Evolutionary conservation across 192 early-diverging fungal genomes (phyloP).

Genomic region (Mortierella alpina): DNA sequence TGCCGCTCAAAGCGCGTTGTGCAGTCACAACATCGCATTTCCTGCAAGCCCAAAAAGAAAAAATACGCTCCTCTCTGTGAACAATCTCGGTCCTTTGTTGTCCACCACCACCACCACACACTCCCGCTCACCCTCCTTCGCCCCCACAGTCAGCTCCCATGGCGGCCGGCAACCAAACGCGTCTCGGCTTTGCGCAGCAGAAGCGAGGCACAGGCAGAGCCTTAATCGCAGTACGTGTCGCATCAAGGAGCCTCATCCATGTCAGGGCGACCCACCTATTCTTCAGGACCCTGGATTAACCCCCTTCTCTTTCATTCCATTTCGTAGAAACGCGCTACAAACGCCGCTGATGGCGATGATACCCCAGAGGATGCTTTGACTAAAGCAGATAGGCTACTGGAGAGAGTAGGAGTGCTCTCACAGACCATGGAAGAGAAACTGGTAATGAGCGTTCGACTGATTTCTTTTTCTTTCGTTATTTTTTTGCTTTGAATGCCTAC

Average conservation of each 20-base stretch:
- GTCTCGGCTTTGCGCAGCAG: conserved; percentile 28
- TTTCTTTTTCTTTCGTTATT: neutral
- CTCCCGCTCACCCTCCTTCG: too few relatives aligned
- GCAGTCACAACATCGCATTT: too few relatives aligned
- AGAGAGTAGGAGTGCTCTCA: neutral
- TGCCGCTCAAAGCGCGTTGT: too few relatives aligned
- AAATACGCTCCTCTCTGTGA: neutral
- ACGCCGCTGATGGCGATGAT: neutral
- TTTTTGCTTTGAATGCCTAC: too few relatives aligned
- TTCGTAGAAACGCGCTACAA: conserved; percentile 4
- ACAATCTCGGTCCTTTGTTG: too few relatives aligned
- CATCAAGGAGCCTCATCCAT: neutral
- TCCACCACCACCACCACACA: neutral
- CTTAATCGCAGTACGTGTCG: conserved; percentile 6
- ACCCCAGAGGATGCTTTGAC: neutral
- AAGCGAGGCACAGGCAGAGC: conserved; percentile 25
- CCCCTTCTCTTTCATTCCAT: neutral
- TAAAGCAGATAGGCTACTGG: conserved; percentile 10
- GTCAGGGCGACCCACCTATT: neutral
- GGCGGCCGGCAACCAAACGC: conserved; percentile 24
- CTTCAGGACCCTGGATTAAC: neutral
- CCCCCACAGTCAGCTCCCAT: neutral
- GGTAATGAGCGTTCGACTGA: conserved; percentile 6
- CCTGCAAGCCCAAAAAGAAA: too few relatives aligned
- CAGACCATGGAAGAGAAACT: conserved; percentile 41